Percentiles rank a stretch among this genome's conserved stretches.
Conservation (phyloP, 768 basidiomycete genomes). For the Boletus sp. region DNA sequence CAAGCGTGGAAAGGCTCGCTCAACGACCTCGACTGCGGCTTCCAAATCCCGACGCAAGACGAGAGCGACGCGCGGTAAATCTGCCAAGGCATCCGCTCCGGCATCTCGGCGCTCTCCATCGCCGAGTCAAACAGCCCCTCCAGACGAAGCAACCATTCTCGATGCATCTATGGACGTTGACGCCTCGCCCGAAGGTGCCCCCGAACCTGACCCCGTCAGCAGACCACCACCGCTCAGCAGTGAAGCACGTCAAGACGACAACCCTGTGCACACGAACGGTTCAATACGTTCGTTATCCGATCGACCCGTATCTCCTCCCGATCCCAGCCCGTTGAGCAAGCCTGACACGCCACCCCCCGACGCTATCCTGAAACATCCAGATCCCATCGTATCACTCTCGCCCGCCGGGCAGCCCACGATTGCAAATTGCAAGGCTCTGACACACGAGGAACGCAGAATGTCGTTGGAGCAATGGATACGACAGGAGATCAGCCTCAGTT, state of each 20-base stretch:
- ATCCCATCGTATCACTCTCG: constrained; percentile 16
- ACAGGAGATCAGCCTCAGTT: constrained; percentile 69
- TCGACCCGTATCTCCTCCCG: not conserved
- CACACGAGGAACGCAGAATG: constrained; percentile 62
- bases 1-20: constrained; percentile 19
- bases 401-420: constrained; percentile 10
- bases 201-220: not conserved
- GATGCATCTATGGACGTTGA: constrained; percentile 1
- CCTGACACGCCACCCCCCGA: not conserved
- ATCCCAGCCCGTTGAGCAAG: not conserved
- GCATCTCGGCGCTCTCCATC: constrained; percentile 13
- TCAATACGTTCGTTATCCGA: constrained; percentile 1
- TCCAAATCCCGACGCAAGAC: constrained; percentile 28
- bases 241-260: not conserved
- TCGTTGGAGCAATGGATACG: constrained; percentile 84
- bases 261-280: not conserved
- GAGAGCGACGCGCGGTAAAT: constrained; percentile 20
- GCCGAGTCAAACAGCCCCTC: constrained; percentile 5
- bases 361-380: not conserved
- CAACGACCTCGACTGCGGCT: constrained; percentile 20
- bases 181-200: not conserved
- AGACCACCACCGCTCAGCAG: not conserved
- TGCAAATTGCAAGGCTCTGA: constrained; percentile 19
- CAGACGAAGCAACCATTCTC: not conserved
- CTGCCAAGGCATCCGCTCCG: constrained; percentile 18